A percentile compares a stretch with the other conserved stretches of the same genome.
Conservation (phyloP, 2,329 filamentous ascomycete genomes). For the Fusarium sp. region DNA sequence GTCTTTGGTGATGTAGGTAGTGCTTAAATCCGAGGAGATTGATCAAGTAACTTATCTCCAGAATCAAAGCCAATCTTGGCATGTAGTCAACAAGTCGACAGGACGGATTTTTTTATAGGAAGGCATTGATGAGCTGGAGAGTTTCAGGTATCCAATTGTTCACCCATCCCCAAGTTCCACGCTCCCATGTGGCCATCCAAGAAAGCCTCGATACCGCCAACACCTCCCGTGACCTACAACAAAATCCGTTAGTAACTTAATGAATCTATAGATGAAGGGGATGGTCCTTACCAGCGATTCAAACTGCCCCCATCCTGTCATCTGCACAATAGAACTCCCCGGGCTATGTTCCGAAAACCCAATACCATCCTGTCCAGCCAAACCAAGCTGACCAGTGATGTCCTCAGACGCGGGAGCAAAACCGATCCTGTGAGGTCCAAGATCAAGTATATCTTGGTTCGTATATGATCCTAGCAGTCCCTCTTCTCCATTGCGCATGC, state of each 20-base stretch:
- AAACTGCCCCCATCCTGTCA: constrained; percentile 44
- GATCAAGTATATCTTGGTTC: neutral
- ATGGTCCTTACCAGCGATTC: constrained; percentile 20
- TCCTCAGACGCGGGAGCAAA: neutral
- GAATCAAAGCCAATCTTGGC: neutral
- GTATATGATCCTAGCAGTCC: neutral
- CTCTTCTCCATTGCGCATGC: neutral
- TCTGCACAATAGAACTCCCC: constrained; percentile 2
- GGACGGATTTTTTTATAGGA: too few species aligned
- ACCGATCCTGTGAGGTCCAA: neutral
- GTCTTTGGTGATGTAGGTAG: neutral
- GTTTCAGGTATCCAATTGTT: neutral
- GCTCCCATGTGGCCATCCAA: constrained; percentile 17
- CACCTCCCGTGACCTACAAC: constrained; percentile 25
- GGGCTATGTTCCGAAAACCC: constrained; percentile 5
- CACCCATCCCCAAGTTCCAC: constrained; percentile 27
- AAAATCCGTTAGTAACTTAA: neutral
- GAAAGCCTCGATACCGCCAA: constrained; percentile 22
- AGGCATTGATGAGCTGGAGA: neutral
- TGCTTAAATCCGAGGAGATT: neutral
- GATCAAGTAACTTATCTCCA: neutral
- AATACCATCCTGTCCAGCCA: constrained; percentile 12
- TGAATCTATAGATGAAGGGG: fast-evolving
- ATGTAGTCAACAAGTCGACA: too few species aligned
- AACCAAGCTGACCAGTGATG: neutral